A percentile compares a stretch with the other conserved stretches of the same genome.
These are phyloP conservation scores for Rehmannia glutinosa DNA, from an alignment of 257 asterid species.

Conservation along the genomic window DNA sequence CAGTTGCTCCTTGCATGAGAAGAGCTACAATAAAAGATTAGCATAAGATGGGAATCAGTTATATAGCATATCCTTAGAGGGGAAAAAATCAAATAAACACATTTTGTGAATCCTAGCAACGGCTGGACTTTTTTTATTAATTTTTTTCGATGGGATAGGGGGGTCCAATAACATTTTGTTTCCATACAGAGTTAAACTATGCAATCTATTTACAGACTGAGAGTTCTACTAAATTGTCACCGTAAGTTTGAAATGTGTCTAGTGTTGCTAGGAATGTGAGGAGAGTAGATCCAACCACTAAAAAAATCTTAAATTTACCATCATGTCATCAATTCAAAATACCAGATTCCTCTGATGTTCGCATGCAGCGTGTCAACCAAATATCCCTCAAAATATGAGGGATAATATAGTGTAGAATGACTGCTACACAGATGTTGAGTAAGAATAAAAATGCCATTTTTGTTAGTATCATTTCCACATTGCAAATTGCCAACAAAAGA, in stretches of 20 bases:
- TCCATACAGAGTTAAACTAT: too few species aligned
- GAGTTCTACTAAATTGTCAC: neutral
- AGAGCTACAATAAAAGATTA: slow-evolving; percentile 37
- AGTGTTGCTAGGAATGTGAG: neutral
- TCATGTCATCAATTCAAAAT: neutral
- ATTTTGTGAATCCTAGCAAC: neutral
- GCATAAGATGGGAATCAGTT: slow-evolving; percentile 4
- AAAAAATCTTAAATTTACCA: neutral
- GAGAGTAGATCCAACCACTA: neutral
- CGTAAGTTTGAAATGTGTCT: neutral
- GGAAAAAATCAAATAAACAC: neutral
- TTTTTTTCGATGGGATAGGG: too few species aligned
- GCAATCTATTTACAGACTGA: too few species aligned
- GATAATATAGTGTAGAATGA: neutral
- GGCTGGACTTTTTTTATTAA: too few species aligned
- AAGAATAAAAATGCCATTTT: neutral
- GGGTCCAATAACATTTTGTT: too few species aligned
- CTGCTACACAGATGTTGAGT: neutral
- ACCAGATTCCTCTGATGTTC: too few species aligned
- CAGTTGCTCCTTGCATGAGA: slow-evolving; percentile 48
- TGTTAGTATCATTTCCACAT: neutral
- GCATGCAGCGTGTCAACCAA: too few species aligned
- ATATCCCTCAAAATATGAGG: too few species aligned
- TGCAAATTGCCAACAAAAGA: neutral
- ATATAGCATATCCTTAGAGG: neutral